Base-by-base conservation (phyloP, 768 basidiomycete genomes). In the Mycena leptocephala region DNA sequence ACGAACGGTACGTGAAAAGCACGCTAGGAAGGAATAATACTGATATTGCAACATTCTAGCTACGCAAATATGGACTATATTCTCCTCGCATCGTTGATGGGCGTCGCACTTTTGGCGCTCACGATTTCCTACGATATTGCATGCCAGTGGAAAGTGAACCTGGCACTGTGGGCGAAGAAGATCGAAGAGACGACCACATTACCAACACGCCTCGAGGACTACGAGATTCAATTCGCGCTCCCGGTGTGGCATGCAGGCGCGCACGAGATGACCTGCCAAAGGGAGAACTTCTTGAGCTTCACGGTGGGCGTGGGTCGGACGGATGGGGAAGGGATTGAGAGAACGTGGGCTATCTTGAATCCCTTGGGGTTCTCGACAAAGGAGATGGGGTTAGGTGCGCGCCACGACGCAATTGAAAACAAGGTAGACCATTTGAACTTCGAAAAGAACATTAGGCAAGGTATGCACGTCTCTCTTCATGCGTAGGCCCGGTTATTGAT, bases 311-410 rank as follows among this genome's bases (percentile, higher is more conserved):
- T 74, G 16, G 84, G 83, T 11, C 70, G 82, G 3, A 82, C 79
- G 10, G 84, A 85, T 70, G 83, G 86, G 0, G 85, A 88, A 48
- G 84, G 76, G 1, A 80, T 83, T 0, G 87, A 88, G 46, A 53
- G 79, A 0, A 76, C 72, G 0, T 88, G 86, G 87, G 62, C 83
- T 0, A 66, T 58, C 0, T 33, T 82, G 8, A 86, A 87, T 70
- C 66, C 73, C 0, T 3, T 67, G 5, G 65, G 32, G 13, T 67
- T 11, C 13, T n/a, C 80, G 33, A 85, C 82, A 0, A 79, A 80
- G 10, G 84, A 87, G 35, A 86, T 85, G 84, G 81, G 81, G 0
- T 76, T 80, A 0, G 82, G 83, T 0, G 62, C 76, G 0, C 71
- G 80, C 0, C 65, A 79, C 9, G 83, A 84, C n/a, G 79, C 80